A percentile compares a stretch with the other conserved stretches of the same genome.
These are phyloP conservation scores for Jamesozyma piceae DNA, from an alignment of 805 yeast genomes.

Conservation along the genomic window DNA sequence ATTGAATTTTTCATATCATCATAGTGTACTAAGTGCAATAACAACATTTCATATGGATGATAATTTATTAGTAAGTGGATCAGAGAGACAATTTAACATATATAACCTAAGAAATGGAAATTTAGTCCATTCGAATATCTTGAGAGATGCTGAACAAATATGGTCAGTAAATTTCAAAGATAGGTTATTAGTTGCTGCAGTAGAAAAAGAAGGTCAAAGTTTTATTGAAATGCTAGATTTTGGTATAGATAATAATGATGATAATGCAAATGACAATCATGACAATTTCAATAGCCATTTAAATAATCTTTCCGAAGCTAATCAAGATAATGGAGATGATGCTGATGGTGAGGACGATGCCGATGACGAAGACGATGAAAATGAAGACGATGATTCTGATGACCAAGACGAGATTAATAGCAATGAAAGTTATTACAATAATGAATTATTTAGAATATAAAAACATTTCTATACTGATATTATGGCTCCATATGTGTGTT, in stretches of 20 bases:
- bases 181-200: conserved; percentile 83
- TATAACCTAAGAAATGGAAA: conserved; percentile 80
- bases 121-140: conserved; percentile 58
- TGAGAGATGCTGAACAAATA: conserved; percentile 72
- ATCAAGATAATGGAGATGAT: neutral
- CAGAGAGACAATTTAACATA: conserved; percentile 75
- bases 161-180: conserved; percentile 92
- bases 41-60: conserved; percentile 91
- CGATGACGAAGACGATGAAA: neutral
- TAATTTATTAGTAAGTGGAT: conserved; percentile 76
- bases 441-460: neutral
- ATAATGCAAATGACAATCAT: neutral
- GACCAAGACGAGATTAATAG: neutral
- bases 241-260: conserved; percentile 5
- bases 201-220: conserved; percentile 62
- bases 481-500: too few species aligned
- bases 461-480: too few species aligned
- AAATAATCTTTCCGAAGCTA: neutral
- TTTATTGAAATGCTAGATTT: conserved; percentile 81
- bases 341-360: neutral
- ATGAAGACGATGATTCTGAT: neutral
- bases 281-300: too few species aligned
- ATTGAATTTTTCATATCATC: conserved; percentile 55
- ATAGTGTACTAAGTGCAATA: conserved; percentile 76
- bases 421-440: neutral